Base-by-base conservation (phyloP, 192 early-diverging fungal genomes). In the Backusella sp. region DNA sequence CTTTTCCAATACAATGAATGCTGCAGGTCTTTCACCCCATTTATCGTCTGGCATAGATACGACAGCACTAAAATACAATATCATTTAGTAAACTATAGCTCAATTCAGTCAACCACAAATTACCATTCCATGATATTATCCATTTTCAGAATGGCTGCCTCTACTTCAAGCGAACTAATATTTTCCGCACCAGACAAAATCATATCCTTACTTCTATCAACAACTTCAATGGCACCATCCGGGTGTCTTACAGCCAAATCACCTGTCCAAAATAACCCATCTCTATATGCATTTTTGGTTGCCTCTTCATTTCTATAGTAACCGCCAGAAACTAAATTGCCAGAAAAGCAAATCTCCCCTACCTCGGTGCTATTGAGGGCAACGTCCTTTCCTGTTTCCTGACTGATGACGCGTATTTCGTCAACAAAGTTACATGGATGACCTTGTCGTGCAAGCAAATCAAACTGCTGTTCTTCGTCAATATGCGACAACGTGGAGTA, bases 101-200 rank as follows among this genome's bases (percentile, higher is more conserved):
- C 11, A 17, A 68, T 68, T 11, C 17, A 37, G 1, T 19, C 3
- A 36, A 23, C 1, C 66, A 37, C 28, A 21, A 56, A n/a, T 66
- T 75, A 79, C 79, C 81, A 82, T 72, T 92, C 91, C 11, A 87
- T 70, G 17, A 91, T 85, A 9, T 81, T 36, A 23, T 84, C 77
- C 59, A 88, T 82, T 15, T 82, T 62, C 15, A 84, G 74, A 67
- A 90, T 82, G 11, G 76, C 76, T 1, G 80, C 81, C 65, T 91
- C 90, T 3, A 91, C 83, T 34, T 88, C 88, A 21, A 90, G 71
- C 0, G 86, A 87, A 3, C 86, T 85, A 53, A 90, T 87, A 46
- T 90, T 90, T 62, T 90, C 89, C 1, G 88, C 90, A 15, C 90
- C 90, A 44, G 84, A 87, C 56, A 91, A 86, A 44, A 91, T 89